Percentiles rank a stretch among this genome's conserved stretches.
Evolutionary conservation across 192 early-diverging fungal species (phyloP).

Genomic region (Podila epicladia): DNA sequence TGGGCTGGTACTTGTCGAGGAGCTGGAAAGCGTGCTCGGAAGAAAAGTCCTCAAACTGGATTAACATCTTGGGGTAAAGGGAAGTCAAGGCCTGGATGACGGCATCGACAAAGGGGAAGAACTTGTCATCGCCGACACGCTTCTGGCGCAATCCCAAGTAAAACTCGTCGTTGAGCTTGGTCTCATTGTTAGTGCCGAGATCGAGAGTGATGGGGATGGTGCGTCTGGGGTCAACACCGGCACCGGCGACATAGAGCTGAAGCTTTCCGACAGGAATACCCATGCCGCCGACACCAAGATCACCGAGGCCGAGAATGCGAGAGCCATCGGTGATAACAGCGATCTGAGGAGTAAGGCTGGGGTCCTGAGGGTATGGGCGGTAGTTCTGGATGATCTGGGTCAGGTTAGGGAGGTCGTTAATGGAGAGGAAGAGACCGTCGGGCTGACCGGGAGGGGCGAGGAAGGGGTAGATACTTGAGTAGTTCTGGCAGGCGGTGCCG

Average conservation of each 20-base stretch:
- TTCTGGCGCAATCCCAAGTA: slow-evolving; percentile 86
- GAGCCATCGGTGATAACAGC: slow-evolving; percentile 97
- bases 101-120: slow-evolving; percentile 86
- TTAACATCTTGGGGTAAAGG: slow-evolving; percentile 83
- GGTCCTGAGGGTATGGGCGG: slow-evolving; percentile 67
- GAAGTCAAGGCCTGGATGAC: slow-evolving; percentile 75
- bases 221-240: slow-evolving; percentile 84
- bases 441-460: slow-evolving; percentile 76
- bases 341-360: slow-evolving; percentile 73
- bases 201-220: slow-evolving; percentile 94
- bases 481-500: slow-evolving; percentile 86
- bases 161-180: slow-evolving; percentile 85
- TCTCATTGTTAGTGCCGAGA: slow-evolving; percentile 89
- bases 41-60: slow-evolving; percentile 98
- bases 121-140: slow-evolving; percentile 71
- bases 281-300: slow-evolving; percentile 95
- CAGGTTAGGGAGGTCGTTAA: slow-evolving; percentile 79
- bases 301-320: slow-evolving; percentile 93
- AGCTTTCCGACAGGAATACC: slow-evolving; percentile 97
- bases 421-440: slow-evolving; percentile 90
- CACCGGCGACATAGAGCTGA: slow-evolving; percentile 88
- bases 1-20: slow-evolving; percentile 79
- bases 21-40: slow-evolving; percentile 92
- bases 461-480: slow-evolving; percentile 89
- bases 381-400: slow-evolving; percentile 84